phyloP scores from a whole-genome alignment of 345 rosid genomes.

The Hibiscus trionum region DNA sequence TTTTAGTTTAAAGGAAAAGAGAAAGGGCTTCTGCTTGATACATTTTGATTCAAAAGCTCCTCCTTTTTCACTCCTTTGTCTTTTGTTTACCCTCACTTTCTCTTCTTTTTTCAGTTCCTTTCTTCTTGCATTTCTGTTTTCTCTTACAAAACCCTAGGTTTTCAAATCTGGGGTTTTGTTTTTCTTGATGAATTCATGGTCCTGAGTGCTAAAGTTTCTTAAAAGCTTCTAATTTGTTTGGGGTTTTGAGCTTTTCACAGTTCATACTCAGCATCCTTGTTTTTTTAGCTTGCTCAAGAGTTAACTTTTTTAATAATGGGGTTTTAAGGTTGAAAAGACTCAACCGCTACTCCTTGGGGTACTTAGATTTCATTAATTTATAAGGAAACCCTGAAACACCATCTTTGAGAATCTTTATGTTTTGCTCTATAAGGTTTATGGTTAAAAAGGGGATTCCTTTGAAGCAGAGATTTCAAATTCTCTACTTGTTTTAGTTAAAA shows the following conservation, averaged over 20 bases:
- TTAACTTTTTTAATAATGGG: background rate
- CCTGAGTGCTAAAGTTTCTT: slow-evolving; percentile 4
- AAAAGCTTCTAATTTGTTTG: slow-evolving; percentile 8
- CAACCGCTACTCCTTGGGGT: background rate
- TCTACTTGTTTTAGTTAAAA: slow-evolving; percentile 5
- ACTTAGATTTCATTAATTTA: slow-evolving; percentile 14
- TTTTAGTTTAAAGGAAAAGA: background rate
- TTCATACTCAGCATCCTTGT: background rate
- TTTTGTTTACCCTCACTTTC: slow-evolving; percentile 16
- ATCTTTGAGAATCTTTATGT: slow-evolving; percentile 19
- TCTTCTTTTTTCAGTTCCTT: slow-evolving; percentile 12
- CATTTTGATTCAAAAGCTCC: slow-evolving; percentile 39
- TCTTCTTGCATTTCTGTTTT: slow-evolving; percentile 23
- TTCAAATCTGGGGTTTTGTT: slow-evolving; percentile 42
- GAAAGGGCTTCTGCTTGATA: slow-evolving; percentile 10
- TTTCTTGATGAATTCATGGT: background rate
- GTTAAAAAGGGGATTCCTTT: slow-evolving; percentile 9
- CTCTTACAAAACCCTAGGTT: slow-evolving; percentile 40
- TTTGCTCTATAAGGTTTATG: slow-evolving; percentile 12
- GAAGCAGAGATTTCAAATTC: slow-evolving; percentile 7
- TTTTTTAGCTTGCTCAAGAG: background rate
- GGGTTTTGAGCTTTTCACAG: slow-evolving; percentile 3
- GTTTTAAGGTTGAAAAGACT: too few species aligned
- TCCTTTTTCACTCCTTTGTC: slow-evolving; percentile 23
- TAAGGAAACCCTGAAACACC: slow-evolving; percentile 18